Conservation (phyloP, 2,329 filamentous ascomycete genomes). For the Xylariaceae sp. region DNA sequence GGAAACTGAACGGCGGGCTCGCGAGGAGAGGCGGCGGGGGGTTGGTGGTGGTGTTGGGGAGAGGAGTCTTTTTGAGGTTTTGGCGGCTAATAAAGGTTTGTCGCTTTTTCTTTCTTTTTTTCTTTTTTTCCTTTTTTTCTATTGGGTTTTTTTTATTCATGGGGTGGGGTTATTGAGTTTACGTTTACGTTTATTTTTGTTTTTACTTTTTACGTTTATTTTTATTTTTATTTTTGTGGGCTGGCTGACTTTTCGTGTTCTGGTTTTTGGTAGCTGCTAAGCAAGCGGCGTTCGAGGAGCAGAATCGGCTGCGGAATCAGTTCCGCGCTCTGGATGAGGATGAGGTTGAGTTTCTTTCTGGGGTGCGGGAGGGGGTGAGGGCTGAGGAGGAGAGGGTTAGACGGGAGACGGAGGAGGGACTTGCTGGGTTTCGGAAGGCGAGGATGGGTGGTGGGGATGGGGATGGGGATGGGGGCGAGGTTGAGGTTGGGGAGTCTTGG, state of each 20-base stretch:
- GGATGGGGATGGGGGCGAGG: slow-evolving; percentile 4
- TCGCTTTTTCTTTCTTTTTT: slow-evolving; percentile 6
- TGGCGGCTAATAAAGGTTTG: slow-evolving; percentile 70
- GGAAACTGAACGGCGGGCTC: slow-evolving; percentile 53
- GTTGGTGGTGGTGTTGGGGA: slow-evolving; percentile 38
- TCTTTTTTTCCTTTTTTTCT: slow-evolving; percentile 5
- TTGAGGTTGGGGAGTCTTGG: slow-evolving; percentile 20
- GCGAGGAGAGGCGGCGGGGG: slow-evolving; percentile 48
- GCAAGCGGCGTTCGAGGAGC: slow-evolving; percentile 77
- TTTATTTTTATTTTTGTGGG: not conserved
- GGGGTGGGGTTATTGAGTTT: too few relatives aligned
- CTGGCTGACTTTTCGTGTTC: not conserved
- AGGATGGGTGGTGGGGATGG: slow-evolving; percentile 17
- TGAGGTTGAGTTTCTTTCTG: slow-evolving; percentile 70
- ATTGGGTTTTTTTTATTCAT: not conserved
- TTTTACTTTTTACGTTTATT: not conserved
- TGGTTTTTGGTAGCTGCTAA: slow-evolving; percentile 54
- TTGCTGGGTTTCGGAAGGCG: slow-evolving; percentile 52
- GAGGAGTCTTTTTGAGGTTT: slow-evolving; percentile 63
- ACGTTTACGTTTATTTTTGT: not conserved
- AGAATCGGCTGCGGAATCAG: slow-evolving; percentile 67
- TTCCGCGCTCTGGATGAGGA: slow-evolving; percentile 74
- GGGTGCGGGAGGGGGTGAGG: slow-evolving; percentile 47
- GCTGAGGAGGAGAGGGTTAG: slow-evolving; percentile 52
- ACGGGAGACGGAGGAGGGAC: slow-evolving; percentile 53